These are phyloP conservation scores for Bruguiera sexangula DNA, from an alignment of 345 rosid genomes.

Conservation along the genomic window DNA sequence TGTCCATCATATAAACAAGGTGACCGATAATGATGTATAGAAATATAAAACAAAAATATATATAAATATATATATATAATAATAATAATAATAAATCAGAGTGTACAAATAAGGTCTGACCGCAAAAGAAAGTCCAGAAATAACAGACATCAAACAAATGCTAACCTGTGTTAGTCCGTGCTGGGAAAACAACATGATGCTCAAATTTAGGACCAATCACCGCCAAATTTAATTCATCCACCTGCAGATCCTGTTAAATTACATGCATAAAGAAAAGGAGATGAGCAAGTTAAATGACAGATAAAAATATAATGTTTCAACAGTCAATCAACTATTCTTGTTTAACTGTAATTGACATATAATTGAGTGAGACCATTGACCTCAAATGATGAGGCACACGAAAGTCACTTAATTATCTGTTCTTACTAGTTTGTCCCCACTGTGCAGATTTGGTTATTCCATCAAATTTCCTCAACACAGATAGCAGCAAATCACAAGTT, in stretches of 20 bases:
- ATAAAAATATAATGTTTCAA: not conserved
- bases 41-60: not conserved
- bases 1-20: not conserved
- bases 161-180: conserved; percentile 94
- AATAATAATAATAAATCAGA: not conserved
- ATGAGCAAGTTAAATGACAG: conserved; percentile 5
- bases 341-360: not conserved
- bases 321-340: not conserved
- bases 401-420: not conserved
- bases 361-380: not conserved
- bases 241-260: conserved; percentile 55
- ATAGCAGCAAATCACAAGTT: not conserved
- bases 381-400: not conserved
- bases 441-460: too few relatives aligned
- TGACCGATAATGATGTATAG: too few relatives aligned
- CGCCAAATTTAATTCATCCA: conserved; percentile 76
- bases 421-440: too few relatives aligned
- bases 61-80: not conserved
- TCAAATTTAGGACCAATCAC: conserved; percentile 90
- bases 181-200: conserved; percentile 83
- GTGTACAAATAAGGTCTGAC: not conserved
- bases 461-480: too few relatives aligned
- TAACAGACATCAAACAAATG: not conserved
- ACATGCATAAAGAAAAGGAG: conserved; percentile 1
- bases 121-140: not conserved